Evolutionary conservation across 2,329 filamentous ascomycete species (phyloP).

Genomic region (Raffaelea deltoideospora): DNA sequence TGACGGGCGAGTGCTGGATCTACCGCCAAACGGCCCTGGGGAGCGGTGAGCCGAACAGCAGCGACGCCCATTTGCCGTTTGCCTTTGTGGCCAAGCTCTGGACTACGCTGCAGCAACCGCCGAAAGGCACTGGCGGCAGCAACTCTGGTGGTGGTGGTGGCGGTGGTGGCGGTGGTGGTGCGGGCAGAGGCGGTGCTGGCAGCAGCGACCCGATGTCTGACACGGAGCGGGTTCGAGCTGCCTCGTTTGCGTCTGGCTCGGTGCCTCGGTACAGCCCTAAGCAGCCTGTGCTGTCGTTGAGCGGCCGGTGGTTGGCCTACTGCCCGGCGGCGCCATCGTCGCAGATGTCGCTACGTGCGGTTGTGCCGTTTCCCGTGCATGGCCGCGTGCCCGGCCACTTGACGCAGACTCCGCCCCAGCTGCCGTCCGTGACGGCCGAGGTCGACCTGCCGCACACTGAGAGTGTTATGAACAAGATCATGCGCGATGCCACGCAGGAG

Average conservation of each 20-base stretch:
- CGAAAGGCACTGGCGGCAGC: slow-evolving; percentile 28
- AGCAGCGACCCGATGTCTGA: slow-evolving; percentile 21
- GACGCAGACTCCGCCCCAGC: slow-evolving; percentile 51
- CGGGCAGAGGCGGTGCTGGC: background rate
- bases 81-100: slow-evolving; percentile 77
- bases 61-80: slow-evolving; percentile 30
- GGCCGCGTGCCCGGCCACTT: slow-evolving; percentile 40
- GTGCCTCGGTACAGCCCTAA: slow-evolving; percentile 30
- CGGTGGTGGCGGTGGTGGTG: background rate
- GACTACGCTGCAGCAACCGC: slow-evolving; percentile 62
- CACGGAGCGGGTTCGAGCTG: slow-evolving; percentile 5
- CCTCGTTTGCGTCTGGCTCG: slow-evolving; percentile 18
- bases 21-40: slow-evolving; percentile 36
- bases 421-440: slow-evolving; percentile 50
- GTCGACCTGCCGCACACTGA: slow-evolving; percentile 60
- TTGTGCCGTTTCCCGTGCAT: slow-evolving; percentile 39
- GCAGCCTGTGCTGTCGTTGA: slow-evolving; percentile 53
- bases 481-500: slow-evolving; percentile 66
- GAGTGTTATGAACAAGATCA: slow-evolving; percentile 59
- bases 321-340: slow-evolving; percentile 60
- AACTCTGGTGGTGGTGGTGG: background rate
- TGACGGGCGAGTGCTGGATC: slow-evolving; percentile 77
- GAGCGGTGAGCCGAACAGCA: slow-evolving; percentile 24
- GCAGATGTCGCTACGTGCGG: slow-evolving; percentile 52
- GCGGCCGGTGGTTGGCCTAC: slow-evolving; percentile 62